Conservation (phyloP, 768 basidiomycete species). For the Steccherinum ochraceum region DNA sequence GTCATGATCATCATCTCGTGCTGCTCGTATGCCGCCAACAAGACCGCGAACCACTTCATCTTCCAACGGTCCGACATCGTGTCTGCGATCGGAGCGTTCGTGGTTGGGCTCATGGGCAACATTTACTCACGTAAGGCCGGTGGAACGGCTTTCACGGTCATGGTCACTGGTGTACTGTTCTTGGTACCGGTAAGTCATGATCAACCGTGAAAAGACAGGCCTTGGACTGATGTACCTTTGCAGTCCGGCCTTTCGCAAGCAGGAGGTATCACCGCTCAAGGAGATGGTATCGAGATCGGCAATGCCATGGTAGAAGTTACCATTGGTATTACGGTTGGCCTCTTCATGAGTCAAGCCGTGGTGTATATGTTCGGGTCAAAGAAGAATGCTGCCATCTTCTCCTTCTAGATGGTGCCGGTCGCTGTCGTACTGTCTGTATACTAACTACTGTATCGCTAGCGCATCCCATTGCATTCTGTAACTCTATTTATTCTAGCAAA, state of each 20-base stretch:
- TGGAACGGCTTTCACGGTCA: conserved; percentile 84
- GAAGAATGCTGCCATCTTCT: conserved; percentile 83
- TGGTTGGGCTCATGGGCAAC: conserved; percentile 73
- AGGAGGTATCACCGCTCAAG: conserved; percentile 77
- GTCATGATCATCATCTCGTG: conserved; percentile 87
- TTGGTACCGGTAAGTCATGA: conserved; percentile 65
- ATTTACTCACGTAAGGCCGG: conserved; percentile 76
- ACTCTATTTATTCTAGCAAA: too few relatives aligned
- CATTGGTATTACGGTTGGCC: conserved; percentile 83
- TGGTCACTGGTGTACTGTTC: conserved; percentile 87
- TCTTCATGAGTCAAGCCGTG: conserved; percentile 83
- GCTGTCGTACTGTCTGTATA: neutral
- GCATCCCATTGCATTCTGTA: too few relatives aligned
- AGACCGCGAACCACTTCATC: conserved; percentile 78
- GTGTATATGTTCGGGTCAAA: conserved; percentile 82
- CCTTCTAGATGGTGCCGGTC: conserved; percentile 44
- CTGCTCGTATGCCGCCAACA: conserved; percentile 72
- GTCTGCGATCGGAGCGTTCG: conserved; percentile 81
- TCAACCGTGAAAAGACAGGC: neutral
- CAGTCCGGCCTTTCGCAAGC: conserved; percentile 84
- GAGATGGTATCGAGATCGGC: conserved; percentile 78
- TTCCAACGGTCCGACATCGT: conserved; percentile 81
- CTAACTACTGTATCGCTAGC: too few relatives aligned
- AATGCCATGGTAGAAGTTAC: conserved; percentile 87
- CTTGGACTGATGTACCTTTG: neutral